phyloP scores from a whole-genome alignment of 2,329 filamentous ascomycete species.

The Decorospora gaudefroyi region DNA sequence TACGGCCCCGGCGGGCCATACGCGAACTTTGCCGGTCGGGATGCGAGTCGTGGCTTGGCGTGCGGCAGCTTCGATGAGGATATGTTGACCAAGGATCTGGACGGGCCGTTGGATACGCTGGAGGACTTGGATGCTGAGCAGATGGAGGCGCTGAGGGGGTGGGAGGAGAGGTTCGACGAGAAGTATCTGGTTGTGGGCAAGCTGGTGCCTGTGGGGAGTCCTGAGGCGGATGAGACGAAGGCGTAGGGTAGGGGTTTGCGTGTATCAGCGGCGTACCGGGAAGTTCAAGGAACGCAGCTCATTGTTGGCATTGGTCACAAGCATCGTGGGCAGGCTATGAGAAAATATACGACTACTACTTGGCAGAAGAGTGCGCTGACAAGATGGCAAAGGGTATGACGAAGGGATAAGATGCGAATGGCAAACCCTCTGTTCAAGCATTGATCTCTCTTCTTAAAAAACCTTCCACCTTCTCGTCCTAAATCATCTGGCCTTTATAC shows the following conservation, averaged over 20 bases:
- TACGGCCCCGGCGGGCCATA: slow-evolving; percentile 96
- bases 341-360: too few relatives aligned
- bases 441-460: slow-evolving; percentile 51
- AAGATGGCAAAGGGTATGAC: too few relatives aligned
- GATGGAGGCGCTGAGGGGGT: slow-evolving; percentile 80
- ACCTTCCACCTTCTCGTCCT: slow-evolving; percentile 60
- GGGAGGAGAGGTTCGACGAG: slow-evolving; percentile 90
- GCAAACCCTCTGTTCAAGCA: too few relatives aligned
- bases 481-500: slow-evolving; percentile 63
- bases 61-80: slow-evolving; percentile 92
- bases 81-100: slow-evolving; percentile 90
- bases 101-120: slow-evolving; percentile 78
- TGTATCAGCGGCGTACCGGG: too few relatives aligned
- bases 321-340: too few relatives aligned
- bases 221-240: slow-evolving; percentile 55
- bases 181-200: slow-evolving; percentile 96
- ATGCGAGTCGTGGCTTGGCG: slow-evolving; percentile 85
- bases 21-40: slow-evolving; percentile 91
- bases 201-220: slow-evolving; percentile 68
- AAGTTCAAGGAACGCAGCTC: too few relatives aligned
- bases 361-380: too few relatives aligned
- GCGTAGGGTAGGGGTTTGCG: slow-evolving; percentile 11
- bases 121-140: slow-evolving; percentile 73
- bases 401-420: too few relatives aligned
- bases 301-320: too few relatives aligned